Conservation (phyloP, 441 rosid species). For the Eutrema salsugineum region DNA sequence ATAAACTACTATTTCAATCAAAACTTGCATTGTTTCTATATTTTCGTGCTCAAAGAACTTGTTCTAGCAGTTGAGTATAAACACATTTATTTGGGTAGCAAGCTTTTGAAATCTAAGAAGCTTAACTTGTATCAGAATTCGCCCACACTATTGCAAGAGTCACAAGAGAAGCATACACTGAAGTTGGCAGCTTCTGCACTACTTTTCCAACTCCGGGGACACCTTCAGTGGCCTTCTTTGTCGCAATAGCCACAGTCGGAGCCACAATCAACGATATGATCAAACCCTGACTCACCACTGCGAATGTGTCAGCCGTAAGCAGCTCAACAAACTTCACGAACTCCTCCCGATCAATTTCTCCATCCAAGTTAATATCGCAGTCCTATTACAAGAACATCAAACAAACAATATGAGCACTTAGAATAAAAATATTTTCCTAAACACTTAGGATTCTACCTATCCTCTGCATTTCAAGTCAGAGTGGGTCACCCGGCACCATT, state of each 20-base stretch:
- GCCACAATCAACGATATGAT: constrained; percentile 73
- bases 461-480: no score
- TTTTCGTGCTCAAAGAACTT: background rate
- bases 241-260: constrained; percentile 82
- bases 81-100: background rate
- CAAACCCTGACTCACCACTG: constrained; percentile 76
- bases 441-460: no score
- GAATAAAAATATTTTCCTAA: background rate
- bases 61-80: background rate
- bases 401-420: background rate
- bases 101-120: background rate
- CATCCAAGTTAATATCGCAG: constrained; percentile 74
- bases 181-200: constrained; percentile 73
- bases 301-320: constrained; percentile 57
- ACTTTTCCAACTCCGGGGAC: constrained; percentile 83
- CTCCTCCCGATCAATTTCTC: constrained; percentile 70
- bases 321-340: constrained; percentile 61
- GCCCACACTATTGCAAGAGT: constrained; percentile 63
- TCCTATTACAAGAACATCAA: constrained; percentile 36
- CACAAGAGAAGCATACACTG: constrained; percentile 77
- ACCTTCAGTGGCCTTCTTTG: constrained; percentile 81
- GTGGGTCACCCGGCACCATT: no score
- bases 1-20: background rate
- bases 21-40: background rate
- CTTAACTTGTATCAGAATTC: constrained; percentile 24